These are phyloP conservation scores for Penicillium hordei DNA, from an alignment of 2,329 filamentous ascomycete genomes.

Conservation along the genomic window DNA sequence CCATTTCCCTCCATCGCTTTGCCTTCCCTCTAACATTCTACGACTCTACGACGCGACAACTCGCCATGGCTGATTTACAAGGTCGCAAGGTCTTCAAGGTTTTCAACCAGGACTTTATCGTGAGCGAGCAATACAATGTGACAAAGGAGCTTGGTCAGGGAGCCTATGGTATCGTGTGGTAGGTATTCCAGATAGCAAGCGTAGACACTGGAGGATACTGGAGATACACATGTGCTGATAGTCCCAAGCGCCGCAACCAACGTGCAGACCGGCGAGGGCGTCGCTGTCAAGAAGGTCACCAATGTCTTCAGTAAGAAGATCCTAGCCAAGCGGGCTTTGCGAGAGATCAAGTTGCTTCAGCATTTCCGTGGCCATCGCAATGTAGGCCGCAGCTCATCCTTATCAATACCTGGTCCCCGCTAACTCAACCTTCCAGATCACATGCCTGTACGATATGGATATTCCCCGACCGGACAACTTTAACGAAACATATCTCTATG, in stretches of 20 bases:
- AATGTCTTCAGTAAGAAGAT: slow-evolving; percentile 99
- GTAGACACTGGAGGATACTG: neutral
- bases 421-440: slow-evolving; percentile 67
- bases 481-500: slow-evolving; percentile 98
- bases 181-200: slow-evolving; percentile 34
- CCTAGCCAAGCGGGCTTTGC: slow-evolving; percentile 91
- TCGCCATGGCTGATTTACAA: slow-evolving; percentile 58
- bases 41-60: slow-evolving; percentile 3
- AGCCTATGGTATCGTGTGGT: slow-evolving; percentile 99
- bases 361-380: slow-evolving; percentile 92
- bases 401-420: slow-evolving; percentile 21
- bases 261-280: slow-evolving; percentile 83
- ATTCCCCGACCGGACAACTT: slow-evolving; percentile 96
- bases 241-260: slow-evolving; percentile 79
- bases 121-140: slow-evolving; percentile 96
- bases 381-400: slow-evolving; percentile 51
- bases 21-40: neutral
- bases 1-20: slow-evolving; percentile 3
- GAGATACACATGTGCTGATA: neutral
- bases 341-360: slow-evolving; percentile 97
- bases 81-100: slow-evolving; percentile 97
- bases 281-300: slow-evolving; percentile 99
- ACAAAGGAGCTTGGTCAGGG: slow-evolving; percentile 98
- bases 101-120: slow-evolving; percentile 99
- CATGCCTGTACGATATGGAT: slow-evolving; percentile 99